Conservation (phyloP, 1,284 basidiomycete species). For the Chiua sp. region DNA sequence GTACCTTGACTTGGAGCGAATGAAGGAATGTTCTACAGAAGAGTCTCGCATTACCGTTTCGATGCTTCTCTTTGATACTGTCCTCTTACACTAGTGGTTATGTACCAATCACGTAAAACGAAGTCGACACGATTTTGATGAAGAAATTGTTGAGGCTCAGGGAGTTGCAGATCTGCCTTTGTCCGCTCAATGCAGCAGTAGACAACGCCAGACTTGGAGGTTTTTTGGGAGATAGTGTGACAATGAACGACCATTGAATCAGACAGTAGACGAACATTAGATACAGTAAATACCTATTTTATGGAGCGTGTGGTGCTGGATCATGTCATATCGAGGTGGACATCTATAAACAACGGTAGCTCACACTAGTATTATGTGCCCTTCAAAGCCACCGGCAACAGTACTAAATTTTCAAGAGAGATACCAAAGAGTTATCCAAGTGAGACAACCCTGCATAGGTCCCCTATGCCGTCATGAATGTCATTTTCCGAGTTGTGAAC, state of each 20-base stretch:
- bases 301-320: no score
- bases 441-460: no score
- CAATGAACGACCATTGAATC: conserved; percentile 45
- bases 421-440: no score
- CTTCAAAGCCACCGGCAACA: conserved; percentile 13
- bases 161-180: conserved; percentile 73
- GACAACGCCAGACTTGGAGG: conserved; percentile 57
- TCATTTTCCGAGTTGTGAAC: background rate
- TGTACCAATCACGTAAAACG: background rate
- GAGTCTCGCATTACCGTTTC: conserved; percentile 76
- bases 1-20: conserved; percentile 71
- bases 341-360: no score
- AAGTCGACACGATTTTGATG: background rate
- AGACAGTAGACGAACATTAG: no score
- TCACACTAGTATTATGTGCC: no score
- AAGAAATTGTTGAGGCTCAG: conserved; percentile 68
- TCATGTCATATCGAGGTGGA: no score
- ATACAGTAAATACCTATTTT: no score
- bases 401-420: no score
- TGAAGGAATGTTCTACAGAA: conserved; percentile 80
- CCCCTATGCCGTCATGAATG: no score
- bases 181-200: conserved; percentile 48
- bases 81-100: no score
- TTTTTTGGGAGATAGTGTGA: conserved; percentile 82
- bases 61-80: conserved; percentile 50